phyloP scores from a whole-genome alignment of 257 asterid genomes.

The Jasminum sambac region DNA sequence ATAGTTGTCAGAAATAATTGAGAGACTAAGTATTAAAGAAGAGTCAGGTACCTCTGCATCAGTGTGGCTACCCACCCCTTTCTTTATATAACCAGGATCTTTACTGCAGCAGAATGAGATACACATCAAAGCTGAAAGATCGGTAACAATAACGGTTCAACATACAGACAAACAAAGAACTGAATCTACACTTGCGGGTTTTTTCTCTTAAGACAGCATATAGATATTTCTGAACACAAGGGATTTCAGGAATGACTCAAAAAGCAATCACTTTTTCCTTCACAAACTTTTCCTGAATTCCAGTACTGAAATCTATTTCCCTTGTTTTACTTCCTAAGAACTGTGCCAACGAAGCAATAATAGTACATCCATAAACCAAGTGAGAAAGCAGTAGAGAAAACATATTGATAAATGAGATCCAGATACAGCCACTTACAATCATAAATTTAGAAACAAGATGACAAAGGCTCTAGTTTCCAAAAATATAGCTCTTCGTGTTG shows the following conservation, averaged over 20 bases:
- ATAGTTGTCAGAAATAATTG: neutral
- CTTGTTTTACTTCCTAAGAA: neutral
- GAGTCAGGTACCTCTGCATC: conserved; percentile 61
- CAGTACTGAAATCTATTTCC: neutral
- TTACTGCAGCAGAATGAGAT: conserved; percentile 59
- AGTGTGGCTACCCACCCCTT: conserved; percentile 38
- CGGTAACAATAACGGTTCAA: neutral
- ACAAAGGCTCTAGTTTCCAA: neutral
- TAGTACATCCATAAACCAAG: neutral
- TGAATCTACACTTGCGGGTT: neutral
- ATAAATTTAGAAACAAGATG: neutral
- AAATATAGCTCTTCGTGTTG: neutral
- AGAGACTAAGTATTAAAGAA: conserved; percentile 17
- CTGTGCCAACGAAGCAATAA: neutral
- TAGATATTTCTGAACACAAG: neutral
- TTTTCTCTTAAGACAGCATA: neutral
- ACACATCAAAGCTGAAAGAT: conserved; percentile 21
- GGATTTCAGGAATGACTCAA: neutral
- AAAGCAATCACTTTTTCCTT: conserved; percentile 1
- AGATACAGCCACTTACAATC: neutral
- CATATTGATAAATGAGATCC: neutral
- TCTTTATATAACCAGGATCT: conserved; percentile 84
- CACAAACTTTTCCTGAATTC: neutral
- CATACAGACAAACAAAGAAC: neutral
- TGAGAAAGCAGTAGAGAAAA: neutral